Percentiles rank a stretch among this genome's conserved stretches.
These are phyloP conservation scores for Coniella vitis DNA, from an alignment of 2,329 filamentous ascomycete species.

Conservation along the genomic window DNA sequence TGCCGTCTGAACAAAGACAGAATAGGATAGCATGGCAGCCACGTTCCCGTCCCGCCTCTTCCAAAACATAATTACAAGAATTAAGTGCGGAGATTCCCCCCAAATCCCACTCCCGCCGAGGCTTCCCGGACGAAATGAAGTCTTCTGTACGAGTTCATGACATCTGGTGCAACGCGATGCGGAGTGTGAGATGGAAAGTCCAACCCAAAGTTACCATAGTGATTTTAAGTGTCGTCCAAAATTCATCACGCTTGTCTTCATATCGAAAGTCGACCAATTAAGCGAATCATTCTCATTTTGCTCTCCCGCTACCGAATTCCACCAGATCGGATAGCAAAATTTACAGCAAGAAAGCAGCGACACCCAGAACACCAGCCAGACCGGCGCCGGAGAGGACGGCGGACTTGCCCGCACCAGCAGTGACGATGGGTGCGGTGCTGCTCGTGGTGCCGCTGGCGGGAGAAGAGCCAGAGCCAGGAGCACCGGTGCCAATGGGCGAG, in stretches of 20 bases:
- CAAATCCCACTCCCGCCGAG: background rate
- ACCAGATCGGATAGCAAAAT: constrained; percentile 21
- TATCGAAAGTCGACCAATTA: too few relatives aligned
- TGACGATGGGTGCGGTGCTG: constrained; percentile 40
- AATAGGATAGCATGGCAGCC: constrained; percentile 18
- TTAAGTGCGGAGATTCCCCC: constrained; percentile 4
- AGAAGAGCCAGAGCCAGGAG: constrained; percentile 17
- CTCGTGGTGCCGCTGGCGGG: constrained; percentile 22
- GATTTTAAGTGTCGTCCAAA: background rate
- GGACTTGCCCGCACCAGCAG: constrained; percentile 50
- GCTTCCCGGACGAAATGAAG: constrained; percentile 10
- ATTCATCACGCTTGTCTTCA: background rate
- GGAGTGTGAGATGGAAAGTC: background rate
- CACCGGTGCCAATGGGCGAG: constrained; percentile 25
- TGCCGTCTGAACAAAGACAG: constrained; percentile 17
- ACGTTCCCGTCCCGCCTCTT: constrained; percentile 7
- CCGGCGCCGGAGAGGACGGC: constrained; percentile 51
- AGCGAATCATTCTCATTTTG: background rate
- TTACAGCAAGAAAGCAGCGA: constrained; percentile 55
- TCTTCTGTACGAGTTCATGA: background rate
- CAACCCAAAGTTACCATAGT: background rate
- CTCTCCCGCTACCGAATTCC: background rate
- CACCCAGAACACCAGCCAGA: constrained; percentile 53
- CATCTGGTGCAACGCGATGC: background rate
- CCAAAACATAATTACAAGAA: constrained; percentile 19